Evolutionary conservation across 2,329 filamentous ascomycete species (phyloP), one percentile per base, ranked within the genome.

Genomic region (Passalora sequoiae): DNA sequence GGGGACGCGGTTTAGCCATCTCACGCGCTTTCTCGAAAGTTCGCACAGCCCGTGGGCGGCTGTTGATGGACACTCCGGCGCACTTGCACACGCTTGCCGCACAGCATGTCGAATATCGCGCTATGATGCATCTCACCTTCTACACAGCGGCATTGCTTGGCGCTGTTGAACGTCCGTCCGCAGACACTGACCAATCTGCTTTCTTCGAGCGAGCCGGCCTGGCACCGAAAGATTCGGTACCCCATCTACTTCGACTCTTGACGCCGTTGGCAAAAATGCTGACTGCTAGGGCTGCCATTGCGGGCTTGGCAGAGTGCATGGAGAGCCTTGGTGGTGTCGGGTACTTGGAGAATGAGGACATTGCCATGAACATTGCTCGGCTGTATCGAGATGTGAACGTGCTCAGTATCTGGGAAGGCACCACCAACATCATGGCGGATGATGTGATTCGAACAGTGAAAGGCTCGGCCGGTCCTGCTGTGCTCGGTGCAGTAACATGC

Each of bases 401-500:
- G 2, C 66, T 78, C 38, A 73, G 76, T 10, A 86, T 87, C 37
- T 85, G 81, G 80, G 82, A 85, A 61, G 81, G 83, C 1, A 87
- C 84, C 0, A 85, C 82, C 0, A 82, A 86, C 55, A 80, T 88
- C 4, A 69, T 88, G 43, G 77, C 78, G 4, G 70, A 70, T 28
- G 73, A 77, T 50, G 61, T 73, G 4, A 63, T 74, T 20, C 61
- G 72, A 0, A 67, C 73, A 3, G 37, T 55, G 9, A 53, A 47
- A 25, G 52, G 50, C 5, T n/a, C 13, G 4, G 16, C 28, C 1
- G 46, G 40, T n/a, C 10, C 19, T 10, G 25, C 12, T 4, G 24
- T 30, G n/a, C 17, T 44, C 4, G 15, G 41, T 6, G 46, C 37
- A 6, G 15, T 48, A 2, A 31, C 20, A 8, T 33, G 22, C 6